Percentiles rank a stretch among this genome's conserved stretches.
Conservation (phyloP, 768 basidiomycete genomes). For the Podaxis sp. region DNA sequence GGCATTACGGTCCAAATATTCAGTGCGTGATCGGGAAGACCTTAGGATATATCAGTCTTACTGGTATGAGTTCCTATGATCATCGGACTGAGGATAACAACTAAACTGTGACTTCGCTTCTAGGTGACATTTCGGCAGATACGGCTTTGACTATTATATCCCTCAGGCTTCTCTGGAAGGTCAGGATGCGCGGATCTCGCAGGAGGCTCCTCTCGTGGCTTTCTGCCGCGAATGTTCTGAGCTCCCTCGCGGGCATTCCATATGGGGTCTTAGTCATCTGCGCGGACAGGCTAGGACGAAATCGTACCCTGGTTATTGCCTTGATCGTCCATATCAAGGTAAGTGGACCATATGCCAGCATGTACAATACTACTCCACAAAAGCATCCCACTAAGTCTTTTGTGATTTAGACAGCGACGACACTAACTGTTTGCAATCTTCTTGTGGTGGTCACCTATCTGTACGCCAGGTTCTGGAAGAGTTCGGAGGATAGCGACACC, state of each 20-base stretch:
- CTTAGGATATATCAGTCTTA: background rate
- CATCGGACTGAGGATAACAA: background rate
- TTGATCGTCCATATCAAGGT: conserved; percentile 6
- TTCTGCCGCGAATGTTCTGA: conserved; percentile 5
- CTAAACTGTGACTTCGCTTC: background rate
- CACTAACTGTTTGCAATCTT: conserved; percentile 12
- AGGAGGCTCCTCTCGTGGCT: conserved; percentile 3
- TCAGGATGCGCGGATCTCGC: conserved; percentile 4
- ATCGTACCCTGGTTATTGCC: background rate
- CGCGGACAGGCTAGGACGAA: background rate
- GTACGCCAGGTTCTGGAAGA: background rate
- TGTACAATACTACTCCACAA: too few relatives aligned
- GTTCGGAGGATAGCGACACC: background rate
- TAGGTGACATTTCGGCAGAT: conserved; percentile 8
- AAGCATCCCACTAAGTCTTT: background rate
- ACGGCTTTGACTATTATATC: conserved; percentile 2
- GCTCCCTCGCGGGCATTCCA: background rate
- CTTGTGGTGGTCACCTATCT: conserved; percentile 8
- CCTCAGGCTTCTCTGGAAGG: conserved; percentile 9
- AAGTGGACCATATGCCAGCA: background rate
- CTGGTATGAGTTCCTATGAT: background rate
- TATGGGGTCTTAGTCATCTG: conserved; percentile 3
- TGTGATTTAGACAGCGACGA: background rate
- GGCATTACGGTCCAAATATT: background rate
- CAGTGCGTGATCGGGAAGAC: conserved; percentile 3